Base-by-base conservation (phyloP, 2,329 filamentous ascomycete genomes). In the Penicillium sp. region DNA sequence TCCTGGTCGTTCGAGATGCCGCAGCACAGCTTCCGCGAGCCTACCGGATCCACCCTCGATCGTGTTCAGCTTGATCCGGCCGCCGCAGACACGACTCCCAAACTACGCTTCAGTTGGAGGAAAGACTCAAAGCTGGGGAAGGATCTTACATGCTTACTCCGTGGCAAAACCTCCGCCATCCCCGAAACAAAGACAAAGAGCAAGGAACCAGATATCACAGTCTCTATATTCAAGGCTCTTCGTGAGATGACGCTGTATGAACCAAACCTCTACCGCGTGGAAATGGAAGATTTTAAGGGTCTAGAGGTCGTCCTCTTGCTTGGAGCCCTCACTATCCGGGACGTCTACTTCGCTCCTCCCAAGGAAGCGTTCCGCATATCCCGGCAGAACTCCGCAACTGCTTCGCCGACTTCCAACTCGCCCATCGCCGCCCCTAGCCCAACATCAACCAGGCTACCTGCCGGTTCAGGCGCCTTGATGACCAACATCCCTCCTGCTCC, bases 1-100 rank as follows among this genome's bases (percentile, higher is more conserved):
- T 86, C 87, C 58, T 99, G 94, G 90, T 92, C 95, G 66, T 98
- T 99, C 77, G 91, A 94, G 76, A 89, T 99, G 78, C 95, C 95
- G 0, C 88, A 93, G 72, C 89, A 88, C 63, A 91, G 89, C 29
- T 99, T 99, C 75, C 87, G 90, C 31, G 83, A 88, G 58, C 95
- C 95, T 0, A 96, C 91, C 13, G 81, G 84, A 1, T 95, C 92
- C 45, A 85, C 86, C 53, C 82, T 99, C 49, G 95, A 98, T 74
- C 87, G 89, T 53, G 89, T 88, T 38, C 85, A 88, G 67, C 84
- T 81, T 63, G 87, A 90, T 68, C 86, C 88, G 0, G 82, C 82
- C 11, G 80, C 79, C 55, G 83, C 77, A 65, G 81, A 82, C 44
- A 71, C 78, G 13, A 86, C 88, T 0, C 93, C 93, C 4, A 92